Percentiles rank a stretch among this genome's conserved stretches.
Evolutionary conservation across 768 basidiomycete species (phyloP).

Genomic region (Xerocomellus chrysenteron): DNA sequence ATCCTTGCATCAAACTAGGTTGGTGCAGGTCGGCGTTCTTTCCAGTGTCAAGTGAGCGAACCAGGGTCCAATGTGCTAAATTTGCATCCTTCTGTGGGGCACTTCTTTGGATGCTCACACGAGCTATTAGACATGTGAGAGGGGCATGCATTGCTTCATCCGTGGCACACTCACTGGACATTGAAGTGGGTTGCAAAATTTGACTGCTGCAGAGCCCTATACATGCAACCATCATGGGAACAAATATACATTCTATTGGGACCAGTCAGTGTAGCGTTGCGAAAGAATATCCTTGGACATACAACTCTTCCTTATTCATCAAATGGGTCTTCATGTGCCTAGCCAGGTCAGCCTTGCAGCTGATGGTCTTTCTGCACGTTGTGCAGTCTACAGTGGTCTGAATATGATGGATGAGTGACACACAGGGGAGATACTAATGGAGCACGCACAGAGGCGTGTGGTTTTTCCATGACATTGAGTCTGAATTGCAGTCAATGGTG

Average conservation of each 20-base stretch:
- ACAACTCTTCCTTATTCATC: conserved; percentile 24
- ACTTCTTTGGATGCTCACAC: conserved; percentile 1
- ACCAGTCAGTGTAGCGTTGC: not conserved
- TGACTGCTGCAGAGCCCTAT: conserved; percentile 26
- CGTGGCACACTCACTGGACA: conserved; percentile 27
- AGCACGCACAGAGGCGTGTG: conserved; percentile 7
- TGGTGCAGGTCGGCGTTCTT: too few species aligned
- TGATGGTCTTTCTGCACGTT: conserved; percentile 15
- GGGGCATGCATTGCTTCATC: not conserved
- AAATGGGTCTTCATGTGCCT: conserved; percentile 30
- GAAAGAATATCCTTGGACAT: not conserved
- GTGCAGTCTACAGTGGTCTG: conserved; percentile 13
- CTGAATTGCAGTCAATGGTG: not conserved
- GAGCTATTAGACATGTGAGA: conserved; percentile 13
- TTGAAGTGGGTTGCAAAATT: conserved; percentile 30
- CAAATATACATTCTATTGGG: conserved; percentile 26
- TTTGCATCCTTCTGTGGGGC: not conserved
- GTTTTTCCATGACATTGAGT: not conserved
- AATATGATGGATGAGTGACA: not conserved
- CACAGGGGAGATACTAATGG: not conserved
- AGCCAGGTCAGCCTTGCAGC: conserved; percentile 26
- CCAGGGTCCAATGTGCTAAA: not conserved
- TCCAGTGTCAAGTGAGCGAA: not conserved
- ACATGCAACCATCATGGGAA: conserved; percentile 17
- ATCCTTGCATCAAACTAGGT: too few species aligned